A percentile compares a stretch with the other conserved stretches of the same genome.
phyloP scores from a whole-genome alignment of 768 basidiomycete genomes.

The Calocera viscosa region DNA sequence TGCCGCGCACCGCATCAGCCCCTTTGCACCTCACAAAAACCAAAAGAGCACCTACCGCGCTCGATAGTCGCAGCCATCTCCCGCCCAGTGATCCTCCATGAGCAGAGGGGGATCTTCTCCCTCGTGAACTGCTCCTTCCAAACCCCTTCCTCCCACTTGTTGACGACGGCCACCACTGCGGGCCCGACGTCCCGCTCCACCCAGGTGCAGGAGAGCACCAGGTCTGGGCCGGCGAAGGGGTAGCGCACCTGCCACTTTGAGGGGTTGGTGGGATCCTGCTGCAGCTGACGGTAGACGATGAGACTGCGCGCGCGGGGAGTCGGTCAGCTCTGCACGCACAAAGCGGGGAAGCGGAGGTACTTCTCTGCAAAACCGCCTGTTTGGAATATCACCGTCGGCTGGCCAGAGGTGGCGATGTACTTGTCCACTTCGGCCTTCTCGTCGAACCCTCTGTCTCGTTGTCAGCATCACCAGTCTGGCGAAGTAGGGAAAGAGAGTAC shows the following conservation, averaged over 20 bases:
- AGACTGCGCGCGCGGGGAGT: background rate
- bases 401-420: no score
- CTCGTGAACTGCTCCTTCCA: slow-evolving; percentile 11
- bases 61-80: slow-evolving; percentile 5
- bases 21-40: background rate
- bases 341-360: no score
- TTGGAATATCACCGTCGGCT: no score
- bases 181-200: background rate
- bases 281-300: background rate
- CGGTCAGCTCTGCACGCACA: no score
- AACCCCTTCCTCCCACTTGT: slow-evolving; percentile 4
- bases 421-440: no score
- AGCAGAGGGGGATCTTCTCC: background rate
- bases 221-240: background rate
- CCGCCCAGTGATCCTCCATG: background rate
- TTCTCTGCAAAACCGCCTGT: no score
- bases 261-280: background rate
- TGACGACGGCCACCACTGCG: no score
- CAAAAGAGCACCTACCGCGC: slow-evolving; percentile 12
- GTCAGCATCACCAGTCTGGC: no score
- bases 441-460: no score
- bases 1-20: background rate
- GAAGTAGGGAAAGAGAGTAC: background rate
- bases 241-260: background rate
- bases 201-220: background rate